phyloP scores from a whole-genome alignment of 1,284 basidiomycete species.

The Cryptococcus hybrid region DNA sequence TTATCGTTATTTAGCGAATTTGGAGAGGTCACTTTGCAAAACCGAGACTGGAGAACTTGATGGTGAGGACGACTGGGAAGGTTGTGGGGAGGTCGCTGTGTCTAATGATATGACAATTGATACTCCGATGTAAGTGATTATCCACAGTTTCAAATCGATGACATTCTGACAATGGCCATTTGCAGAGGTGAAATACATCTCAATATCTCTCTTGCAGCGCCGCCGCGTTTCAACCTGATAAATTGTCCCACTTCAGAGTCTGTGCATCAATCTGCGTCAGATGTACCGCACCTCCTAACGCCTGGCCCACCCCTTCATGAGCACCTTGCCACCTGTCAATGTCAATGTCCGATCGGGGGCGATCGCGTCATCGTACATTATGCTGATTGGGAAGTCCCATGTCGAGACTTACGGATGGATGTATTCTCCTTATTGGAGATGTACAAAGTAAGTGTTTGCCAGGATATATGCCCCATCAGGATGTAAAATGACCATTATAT shows the following conservation, averaged over 20 bases:
- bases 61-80: conserved; percentile 1
- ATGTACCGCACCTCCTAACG: too few species aligned
- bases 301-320: too few species aligned
- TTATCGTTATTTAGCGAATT: conserved; percentile 3
- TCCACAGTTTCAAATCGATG: too few species aligned
- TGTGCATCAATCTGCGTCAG: too few species aligned
- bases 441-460: conserved; percentile 8
- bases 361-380: conserved; percentile 10
- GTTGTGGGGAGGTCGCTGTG: background rate
- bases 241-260: too few species aligned
- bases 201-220: background rate
- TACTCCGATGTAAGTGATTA: background rate
- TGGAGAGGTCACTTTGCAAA: conserved; percentile 6
- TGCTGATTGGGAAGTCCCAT: conserved; percentile 15
- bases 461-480: background rate
- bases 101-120: background rate
- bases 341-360: conserved; percentile 4
- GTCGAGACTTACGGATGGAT: conserved; percentile 7
- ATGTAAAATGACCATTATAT: background rate
- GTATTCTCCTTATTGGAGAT: conserved; percentile 6
- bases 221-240: background rate
- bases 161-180: background rate
- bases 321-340: conserved; percentile 9
- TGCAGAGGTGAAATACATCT: conserved; percentile 14
- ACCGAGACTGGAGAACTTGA: conserved; percentile 5